phyloP scores from a whole-genome alignment of 371 early-diverging fungal genomes.

The Actinomortierella wolfii region DNA sequence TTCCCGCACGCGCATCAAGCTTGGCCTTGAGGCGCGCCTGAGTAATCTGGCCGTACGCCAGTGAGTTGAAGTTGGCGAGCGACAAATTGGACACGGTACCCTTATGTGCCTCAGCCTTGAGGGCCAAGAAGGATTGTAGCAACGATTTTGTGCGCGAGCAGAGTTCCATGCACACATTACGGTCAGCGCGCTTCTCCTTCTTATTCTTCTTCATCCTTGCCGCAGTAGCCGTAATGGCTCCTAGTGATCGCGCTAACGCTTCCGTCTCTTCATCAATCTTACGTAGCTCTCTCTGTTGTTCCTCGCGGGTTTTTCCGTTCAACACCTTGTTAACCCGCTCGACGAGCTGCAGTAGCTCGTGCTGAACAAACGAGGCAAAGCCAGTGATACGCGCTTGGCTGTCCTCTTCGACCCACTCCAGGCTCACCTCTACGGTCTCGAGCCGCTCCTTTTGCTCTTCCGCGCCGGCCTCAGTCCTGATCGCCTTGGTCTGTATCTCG shows the following conservation, averaged over 20 bases:
- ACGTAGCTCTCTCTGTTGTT: conserved; percentile 14
- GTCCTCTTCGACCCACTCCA: conserved; percentile 23
- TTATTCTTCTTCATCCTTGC: conserved; percentile 15
- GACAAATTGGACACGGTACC: conserved; percentile 45
- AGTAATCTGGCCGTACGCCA: conserved; percentile 45
- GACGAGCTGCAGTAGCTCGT: conserved; percentile 29
- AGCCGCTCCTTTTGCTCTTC: not conserved
- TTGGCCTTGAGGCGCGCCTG: conserved; percentile 40
- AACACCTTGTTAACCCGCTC: conserved; percentile 23
- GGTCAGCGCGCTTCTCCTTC: not conserved
- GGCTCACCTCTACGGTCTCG: conserved; percentile 8
- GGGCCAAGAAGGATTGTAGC: conserved; percentile 19
- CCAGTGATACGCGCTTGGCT: conserved; percentile 15
- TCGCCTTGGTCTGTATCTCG: not conserved
- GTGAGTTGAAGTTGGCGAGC: conserved; percentile 47
- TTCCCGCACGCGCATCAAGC: conserved; percentile 41
- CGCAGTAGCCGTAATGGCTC: conserved; percentile 10
- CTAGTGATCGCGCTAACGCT: conserved; percentile 13
- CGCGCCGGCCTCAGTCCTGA: not conserved
- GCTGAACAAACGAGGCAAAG: conserved; percentile 32
- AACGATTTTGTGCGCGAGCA: conserved; percentile 16
- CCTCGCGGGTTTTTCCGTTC: not conserved
- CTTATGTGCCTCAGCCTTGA: conserved; percentile 47
- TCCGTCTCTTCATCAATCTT: conserved; percentile 28
- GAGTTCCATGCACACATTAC: conserved; percentile 18